Conservation (phyloP, 208 protist genomes). For the Trypanosoma grayi region DNA sequence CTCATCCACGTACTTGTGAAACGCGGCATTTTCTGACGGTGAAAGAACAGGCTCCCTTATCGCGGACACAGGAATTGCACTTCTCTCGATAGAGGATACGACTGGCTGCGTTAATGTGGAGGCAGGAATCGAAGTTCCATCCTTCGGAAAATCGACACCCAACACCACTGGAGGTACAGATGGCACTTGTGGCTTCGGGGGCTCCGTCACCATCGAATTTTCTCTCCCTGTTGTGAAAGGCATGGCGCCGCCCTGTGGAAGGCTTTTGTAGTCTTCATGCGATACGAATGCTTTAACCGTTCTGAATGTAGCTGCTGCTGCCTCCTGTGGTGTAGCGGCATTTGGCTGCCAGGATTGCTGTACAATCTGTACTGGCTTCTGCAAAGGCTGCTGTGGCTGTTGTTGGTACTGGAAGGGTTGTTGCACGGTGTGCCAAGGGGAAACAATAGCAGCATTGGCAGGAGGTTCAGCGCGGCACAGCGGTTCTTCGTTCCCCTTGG, state of each 20-base stretch:
- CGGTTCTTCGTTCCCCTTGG: neutral
- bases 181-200: constrained; percentile 22
- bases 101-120: neutral
- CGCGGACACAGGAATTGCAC: constrained; percentile 1
- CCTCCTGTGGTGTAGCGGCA: too few species aligned
- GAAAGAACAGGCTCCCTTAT: constrained; percentile 30
- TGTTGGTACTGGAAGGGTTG: neutral
- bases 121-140: neutral
- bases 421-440: neutral
- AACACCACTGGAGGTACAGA: constrained; percentile 10
- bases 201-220: neutral
- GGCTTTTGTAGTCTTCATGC: too few species aligned
- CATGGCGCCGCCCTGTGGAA: too few species aligned
- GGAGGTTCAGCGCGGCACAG: neutral
- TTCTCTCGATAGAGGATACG: neutral
- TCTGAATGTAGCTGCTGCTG: too few species aligned
- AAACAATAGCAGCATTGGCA: neutral
- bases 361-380: too few species aligned
- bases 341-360: too few species aligned
- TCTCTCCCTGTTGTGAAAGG: too few species aligned
- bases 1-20: constrained; percentile 64
- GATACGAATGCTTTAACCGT: too few species aligned
- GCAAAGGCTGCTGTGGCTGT: neutral
- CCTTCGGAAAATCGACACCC: neutral
- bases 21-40: constrained; percentile 43